Base-by-base conservation (phyloP, 2,329 filamentous ascomycete genomes). In the Colletotrichum theobromicola region DNA sequence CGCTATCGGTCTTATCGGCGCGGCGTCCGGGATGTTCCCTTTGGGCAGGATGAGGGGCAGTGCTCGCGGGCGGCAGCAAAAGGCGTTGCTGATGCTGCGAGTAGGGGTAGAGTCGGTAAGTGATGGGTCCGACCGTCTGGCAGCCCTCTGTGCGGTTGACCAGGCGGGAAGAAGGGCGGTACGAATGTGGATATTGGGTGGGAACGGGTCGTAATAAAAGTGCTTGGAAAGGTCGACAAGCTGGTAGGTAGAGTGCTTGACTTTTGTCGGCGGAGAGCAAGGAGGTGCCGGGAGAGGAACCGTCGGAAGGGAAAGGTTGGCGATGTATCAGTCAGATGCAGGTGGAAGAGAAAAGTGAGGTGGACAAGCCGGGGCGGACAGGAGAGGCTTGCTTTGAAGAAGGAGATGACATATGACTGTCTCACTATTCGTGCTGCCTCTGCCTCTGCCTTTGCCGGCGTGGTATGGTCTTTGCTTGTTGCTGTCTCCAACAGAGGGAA, bases 1-100 rank as follows among this genome's bases (percentile, higher is more conserved):
- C 57, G 72, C 64, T 75, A 72, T 72, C 75, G 72, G 75, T 57
- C 72, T 76, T 76, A 68, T 75, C 72, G 72, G 67, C 24, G 63
- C 57, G 57, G 32, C 37, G 57, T 64, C 72, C 68, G 69, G 72
- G 63, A 75, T 72, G 63, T 63, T 24, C 72, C 69, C 32, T 60
- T 60, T 72, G 21, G 63, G 63, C 55, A 60, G 70, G 53, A 75
- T 67, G 73, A 75, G 73, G 73, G 73, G 70, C 65, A 75, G 65
- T 75, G 72, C 63, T 75, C 34, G 26, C 62, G 15, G 57, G 46
- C 18, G 18, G 57, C 28, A 28, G 30, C 26, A 24, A 57, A 62
- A 58, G 61, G 61, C 53, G 55, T 65, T 57, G 65, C 57, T 46
- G 65, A 26, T 67, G 63, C 37, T 28, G 55, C 58, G 30, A 70